phyloP scores from a whole-genome alignment of 169 alveolate species.

The Babesia divergens region DNA sequence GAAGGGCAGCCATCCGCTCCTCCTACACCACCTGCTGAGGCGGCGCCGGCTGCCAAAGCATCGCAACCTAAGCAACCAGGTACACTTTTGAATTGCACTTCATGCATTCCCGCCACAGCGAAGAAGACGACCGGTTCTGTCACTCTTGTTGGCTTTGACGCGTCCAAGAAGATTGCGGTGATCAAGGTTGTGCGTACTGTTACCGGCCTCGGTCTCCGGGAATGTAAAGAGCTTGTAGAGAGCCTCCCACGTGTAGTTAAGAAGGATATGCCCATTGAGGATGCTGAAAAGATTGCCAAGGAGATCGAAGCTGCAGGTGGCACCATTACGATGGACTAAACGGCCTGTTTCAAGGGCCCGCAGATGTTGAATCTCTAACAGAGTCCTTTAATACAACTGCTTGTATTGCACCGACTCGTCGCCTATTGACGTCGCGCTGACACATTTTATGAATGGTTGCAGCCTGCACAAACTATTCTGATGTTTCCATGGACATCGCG shows the following conservation, averaged over 20 bases:
- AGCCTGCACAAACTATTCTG: no score
- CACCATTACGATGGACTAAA: constrained; percentile 43
- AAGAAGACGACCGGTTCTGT: constrained; percentile 60
- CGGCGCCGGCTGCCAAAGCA: constrained; percentile 13
- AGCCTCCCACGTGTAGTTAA: constrained; percentile 74
- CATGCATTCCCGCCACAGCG: constrained; percentile 16
- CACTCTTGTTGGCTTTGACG: constrained; percentile 75
- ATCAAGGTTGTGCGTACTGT: constrained; percentile 79
- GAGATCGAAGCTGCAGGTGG: constrained; percentile 80
- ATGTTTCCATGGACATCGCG: no score
- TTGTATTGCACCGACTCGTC: no score
- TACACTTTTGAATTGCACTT: not conserved
- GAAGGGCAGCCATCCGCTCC: not conserved
- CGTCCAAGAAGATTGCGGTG: constrained; percentile 75
- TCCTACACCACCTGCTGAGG: constrained; percentile 2
- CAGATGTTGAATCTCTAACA: not conserved
- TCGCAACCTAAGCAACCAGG: constrained; percentile 28
- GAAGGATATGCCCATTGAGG: constrained; percentile 66
- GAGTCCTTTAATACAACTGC: not conserved
- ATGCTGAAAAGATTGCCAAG: constrained; percentile 76
- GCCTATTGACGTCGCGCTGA: no score
- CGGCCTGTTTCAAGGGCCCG: not conserved
- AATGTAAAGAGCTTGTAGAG: constrained; percentile 82
- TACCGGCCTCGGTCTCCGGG: constrained; percentile 76
- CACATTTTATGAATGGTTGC: no score